phyloP scores from a whole-genome alignment of 225 moss, liverwort and hornwort species.

The Neckera pumila region DNA sequence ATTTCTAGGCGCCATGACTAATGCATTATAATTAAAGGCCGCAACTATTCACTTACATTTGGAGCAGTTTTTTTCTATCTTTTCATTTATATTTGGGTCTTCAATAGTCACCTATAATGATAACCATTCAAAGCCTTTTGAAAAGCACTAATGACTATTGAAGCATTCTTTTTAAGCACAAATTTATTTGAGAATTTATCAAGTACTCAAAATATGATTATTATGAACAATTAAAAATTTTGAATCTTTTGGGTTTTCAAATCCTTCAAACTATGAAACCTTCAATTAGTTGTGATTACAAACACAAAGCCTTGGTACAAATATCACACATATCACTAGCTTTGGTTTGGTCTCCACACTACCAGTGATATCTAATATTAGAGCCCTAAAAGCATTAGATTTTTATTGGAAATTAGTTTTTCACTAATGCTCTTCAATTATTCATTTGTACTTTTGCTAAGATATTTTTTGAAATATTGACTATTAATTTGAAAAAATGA shows the following conservation, averaged over 20 bases:
- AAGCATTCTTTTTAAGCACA: too few species aligned
- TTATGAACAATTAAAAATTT: fast-evolving
- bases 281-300: not conserved
- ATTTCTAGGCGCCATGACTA: fast-evolving
- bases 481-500: not conserved
- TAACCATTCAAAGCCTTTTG: fast-evolving
- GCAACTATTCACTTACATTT: not conserved
- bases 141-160: not conserved
- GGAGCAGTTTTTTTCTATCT: not conserved
- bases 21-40: fast-evolving
- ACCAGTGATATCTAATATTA: not conserved
- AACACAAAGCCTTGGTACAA: too few species aligned
- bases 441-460: not conserved
- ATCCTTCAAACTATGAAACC: not conserved
- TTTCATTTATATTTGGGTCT: not conserved
- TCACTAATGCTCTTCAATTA: fast-evolving
- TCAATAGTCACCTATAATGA: not conserved
- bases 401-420: not conserved
- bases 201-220: not conserved
- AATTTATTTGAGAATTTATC: not conserved
- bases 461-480: too few species aligned
- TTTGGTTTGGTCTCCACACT: fast-evolving
- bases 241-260: fast-evolving
- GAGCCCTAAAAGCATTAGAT: not conserved
- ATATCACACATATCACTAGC: not conserved